Base-by-base conservation (phyloP, 2,329 filamentous ascomycete genomes). In the Aspergillus ruber region DNA sequence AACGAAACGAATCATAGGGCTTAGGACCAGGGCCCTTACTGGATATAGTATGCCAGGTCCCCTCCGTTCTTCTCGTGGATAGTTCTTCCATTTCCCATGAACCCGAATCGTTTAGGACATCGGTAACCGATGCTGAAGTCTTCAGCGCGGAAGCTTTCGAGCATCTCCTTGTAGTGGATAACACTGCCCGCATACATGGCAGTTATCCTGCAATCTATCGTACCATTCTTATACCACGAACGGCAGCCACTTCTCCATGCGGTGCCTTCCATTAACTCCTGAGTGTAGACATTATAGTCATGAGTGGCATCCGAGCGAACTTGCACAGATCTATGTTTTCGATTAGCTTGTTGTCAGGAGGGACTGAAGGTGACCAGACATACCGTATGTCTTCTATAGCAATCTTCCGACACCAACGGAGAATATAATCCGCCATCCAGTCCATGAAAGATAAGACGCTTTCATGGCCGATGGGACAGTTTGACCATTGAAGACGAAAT, bases 381-480 rank as follows among this genome's bases (percentile, higher is more conserved):
- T 51, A 61, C 48, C 61, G 58, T 45, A 67, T 66, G 44, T 63
- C 54, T 45, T 67, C 62, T 7, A 53, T 56, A 12, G 62, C 57
- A 29, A 66, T 65, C 52, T 66, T 67, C 33, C 54, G 50, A 17
- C 59, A 47, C 55, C 64, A 57, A 42, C 61, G 56, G 17, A 67
- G 18, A 25, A 42, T 65, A 41, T 65, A 64, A 12, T 61, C 55
- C n/a, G 43, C 46, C 25, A 46, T 41, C 53, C 56, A 18, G 50
- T 55, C 40, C 54, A 60, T 27, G 42, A 52, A 35, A 60, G 47
- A 6, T 23, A 61, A 38, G 1, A 64, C 42, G 27, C 51, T 50
- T 63, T 70, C 75, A 4, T 73, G 75, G 1, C 70, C 70, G 10
- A 70, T 60, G 4, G 69, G 68, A 1, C 66, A 67, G 42, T 63